phyloP scores from a whole-genome alignment of 2,329 filamentous ascomycete species.

The Penicillium psychrosexuale region DNA sequence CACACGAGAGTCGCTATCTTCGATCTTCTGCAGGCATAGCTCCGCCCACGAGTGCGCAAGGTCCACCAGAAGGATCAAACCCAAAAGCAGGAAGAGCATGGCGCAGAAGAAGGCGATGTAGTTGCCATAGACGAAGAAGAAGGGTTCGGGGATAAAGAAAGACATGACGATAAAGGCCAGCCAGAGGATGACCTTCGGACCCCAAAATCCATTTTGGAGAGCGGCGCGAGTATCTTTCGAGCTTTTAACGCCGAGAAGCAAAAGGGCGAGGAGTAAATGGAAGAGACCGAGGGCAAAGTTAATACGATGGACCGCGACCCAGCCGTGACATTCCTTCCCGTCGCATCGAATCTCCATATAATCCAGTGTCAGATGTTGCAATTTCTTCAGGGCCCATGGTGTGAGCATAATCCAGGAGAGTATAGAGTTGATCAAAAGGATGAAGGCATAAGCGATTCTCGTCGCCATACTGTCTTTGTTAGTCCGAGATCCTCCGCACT shows the following conservation, averaged over 20 bases:
- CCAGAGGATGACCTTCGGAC: conserved; percentile 91
- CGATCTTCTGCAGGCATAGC: conserved; percentile 90
- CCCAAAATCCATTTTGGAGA: conserved; percentile 98
- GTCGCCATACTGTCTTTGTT: conserved; percentile 74
- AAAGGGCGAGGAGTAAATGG: conserved; percentile 78
- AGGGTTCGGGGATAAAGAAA: conserved; percentile 90
- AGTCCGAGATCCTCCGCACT: conserved; percentile 16
- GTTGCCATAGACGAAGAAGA: conserved; percentile 95
- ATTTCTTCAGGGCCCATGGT: conserved; percentile 94
- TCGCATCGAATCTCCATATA: conserved; percentile 95
- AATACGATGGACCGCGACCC: conserved; percentile 94
- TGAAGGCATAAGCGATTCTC: conserved; percentile 90
- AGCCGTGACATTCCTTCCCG: conserved; percentile 87
- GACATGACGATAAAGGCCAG: conserved; percentile 80
- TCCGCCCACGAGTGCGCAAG: conserved; percentile 97
- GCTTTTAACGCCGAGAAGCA: conserved; percentile 81
- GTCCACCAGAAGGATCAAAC: conserved; percentile 87
- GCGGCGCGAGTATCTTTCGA: conserved; percentile 83
- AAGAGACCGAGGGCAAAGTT: conserved; percentile 96
- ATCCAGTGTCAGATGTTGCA: conserved; percentile 86
- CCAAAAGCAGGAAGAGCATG: conserved; percentile 89
- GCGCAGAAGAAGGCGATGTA: conserved; percentile 85
- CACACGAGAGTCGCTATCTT: conserved; percentile 75
- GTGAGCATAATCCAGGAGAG: conserved; percentile 99
- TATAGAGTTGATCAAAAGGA: conserved; percentile 94